These are phyloP conservation scores for Haplosporangium gracile DNA, from an alignment of 192 early-diverging fungal species.

Conservation along the genomic window DNA sequence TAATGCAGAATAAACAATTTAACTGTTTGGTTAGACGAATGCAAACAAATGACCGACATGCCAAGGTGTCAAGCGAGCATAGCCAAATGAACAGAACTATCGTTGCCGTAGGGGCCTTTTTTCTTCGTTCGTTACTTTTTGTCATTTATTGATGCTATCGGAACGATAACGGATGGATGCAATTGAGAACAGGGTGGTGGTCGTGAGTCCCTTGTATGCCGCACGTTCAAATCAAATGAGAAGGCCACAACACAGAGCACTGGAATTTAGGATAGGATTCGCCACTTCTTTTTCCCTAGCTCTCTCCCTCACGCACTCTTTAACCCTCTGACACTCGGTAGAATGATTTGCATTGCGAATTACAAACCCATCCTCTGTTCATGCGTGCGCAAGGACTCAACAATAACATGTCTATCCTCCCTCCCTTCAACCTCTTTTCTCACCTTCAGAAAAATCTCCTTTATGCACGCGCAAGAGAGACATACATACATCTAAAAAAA, in stretches of 20 bases:
- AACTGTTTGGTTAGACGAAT: neutral
- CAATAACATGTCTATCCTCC: neutral
- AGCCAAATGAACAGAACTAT: neutral
- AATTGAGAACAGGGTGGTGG: too few relatives aligned
- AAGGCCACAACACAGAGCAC: too few relatives aligned
- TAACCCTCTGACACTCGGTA: neutral
- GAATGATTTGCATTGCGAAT: conserved; percentile 7
- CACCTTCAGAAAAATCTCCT: neutral
- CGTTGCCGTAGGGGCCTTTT: too few relatives aligned
- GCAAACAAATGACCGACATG: neutral
- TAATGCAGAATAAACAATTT: neutral
- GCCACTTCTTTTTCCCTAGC: neutral
- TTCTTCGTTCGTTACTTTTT: too few relatives aligned
- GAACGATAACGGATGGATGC: too few relatives aligned
- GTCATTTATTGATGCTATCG: too few relatives aligned
- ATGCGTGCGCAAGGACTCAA: neutral
- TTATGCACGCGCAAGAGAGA: neutral
- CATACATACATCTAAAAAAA: neutral
- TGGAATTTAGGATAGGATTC: too few relatives aligned
- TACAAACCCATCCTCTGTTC: conserved; percentile 5
- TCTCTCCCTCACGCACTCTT: neutral
- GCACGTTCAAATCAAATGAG: too few relatives aligned
- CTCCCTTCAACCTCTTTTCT: neutral
- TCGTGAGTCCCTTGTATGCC: too few relatives aligned
- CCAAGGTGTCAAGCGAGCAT: neutral